A percentile compares a stretch with the other conserved stretches of the same genome.
These are phyloP conservation scores for Lepiota venenata DNA, from an alignment of 768 basidiomycete species.

Conservation along the genomic window DNA sequence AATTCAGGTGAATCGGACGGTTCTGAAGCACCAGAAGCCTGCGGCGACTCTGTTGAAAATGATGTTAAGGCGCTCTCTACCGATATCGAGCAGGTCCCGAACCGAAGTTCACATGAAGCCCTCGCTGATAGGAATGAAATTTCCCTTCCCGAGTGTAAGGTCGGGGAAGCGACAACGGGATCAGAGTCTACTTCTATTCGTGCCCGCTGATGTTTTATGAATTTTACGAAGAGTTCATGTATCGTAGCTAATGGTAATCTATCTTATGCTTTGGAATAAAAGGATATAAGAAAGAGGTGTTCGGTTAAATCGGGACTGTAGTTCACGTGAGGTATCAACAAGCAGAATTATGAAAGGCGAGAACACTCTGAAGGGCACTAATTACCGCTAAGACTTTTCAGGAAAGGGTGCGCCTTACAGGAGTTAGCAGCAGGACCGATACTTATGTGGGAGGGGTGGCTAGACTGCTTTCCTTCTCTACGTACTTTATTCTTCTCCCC, in stretches of 20 bases:
- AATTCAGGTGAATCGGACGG: slow-evolving; percentile 4
- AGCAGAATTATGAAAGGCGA: slow-evolving; percentile 10
- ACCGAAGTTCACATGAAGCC: not conserved
- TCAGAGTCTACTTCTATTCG: slow-evolving; percentile 1
- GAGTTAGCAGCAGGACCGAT: slow-evolving; percentile 5
- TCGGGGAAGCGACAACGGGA: not conserved
- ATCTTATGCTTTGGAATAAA: not conserved
- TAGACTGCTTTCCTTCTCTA: not conserved
- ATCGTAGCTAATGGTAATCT: not conserved
- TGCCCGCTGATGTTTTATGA: not conserved
- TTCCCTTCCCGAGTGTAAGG: not conserved
- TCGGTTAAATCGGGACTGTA: slow-evolving; percentile 7
- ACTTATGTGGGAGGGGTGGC: not conserved
- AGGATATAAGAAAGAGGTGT: too few relatives aligned
- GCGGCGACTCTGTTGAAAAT: not conserved
- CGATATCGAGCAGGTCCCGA: not conserved
- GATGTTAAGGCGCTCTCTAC: not conserved
- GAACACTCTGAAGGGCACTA: not conserved
- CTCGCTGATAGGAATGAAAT: not conserved
- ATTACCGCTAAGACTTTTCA: not conserved
- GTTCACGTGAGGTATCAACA: slow-evolving; percentile 4
- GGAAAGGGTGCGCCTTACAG: not conserved
- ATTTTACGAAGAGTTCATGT: not conserved
- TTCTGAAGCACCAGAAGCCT: slow-evolving; percentile 1
- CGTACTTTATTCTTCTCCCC: not conserved